Conservation (phyloP, 2,329 filamentous ascomycete genomes). For the Botrytis squamosa region DNA sequence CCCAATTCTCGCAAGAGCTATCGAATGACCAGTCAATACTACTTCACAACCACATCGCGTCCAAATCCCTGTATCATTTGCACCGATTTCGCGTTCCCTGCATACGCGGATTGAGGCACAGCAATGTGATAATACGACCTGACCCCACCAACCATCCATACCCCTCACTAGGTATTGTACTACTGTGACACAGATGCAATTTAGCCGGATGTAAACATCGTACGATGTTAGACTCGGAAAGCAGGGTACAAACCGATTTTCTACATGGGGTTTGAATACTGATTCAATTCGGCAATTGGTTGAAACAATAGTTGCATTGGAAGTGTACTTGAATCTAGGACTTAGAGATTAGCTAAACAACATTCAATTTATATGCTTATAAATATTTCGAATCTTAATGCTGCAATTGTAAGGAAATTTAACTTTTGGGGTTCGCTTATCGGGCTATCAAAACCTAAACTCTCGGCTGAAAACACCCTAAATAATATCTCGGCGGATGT, state of each 20-base stretch:
- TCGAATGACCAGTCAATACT: background rate
- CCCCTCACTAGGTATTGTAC: background rate
- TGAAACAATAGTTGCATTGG: background rate
- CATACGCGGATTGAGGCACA: conserved; percentile 2
- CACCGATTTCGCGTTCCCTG: background rate
- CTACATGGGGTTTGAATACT: background rate
- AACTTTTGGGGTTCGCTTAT: background rate
- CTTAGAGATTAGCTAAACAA: background rate
- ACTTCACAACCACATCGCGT: background rate
- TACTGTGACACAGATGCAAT: background rate
- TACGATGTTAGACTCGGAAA: background rate
- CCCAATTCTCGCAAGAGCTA: background rate
- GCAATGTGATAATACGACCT: conserved; percentile 7
- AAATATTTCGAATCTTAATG: background rate
- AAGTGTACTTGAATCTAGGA: background rate
- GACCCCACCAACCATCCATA: background rate
- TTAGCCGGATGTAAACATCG: background rate
- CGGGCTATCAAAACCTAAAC: background rate
- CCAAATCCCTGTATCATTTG: background rate
- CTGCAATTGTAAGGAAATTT: background rate
- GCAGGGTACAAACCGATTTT: background rate
- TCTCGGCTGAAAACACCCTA: background rate
- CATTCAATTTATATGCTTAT: background rate
- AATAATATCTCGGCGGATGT: background rate
- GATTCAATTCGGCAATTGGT: background rate